These are phyloP conservation scores for Coffea canephora DNA, from an alignment of 257 asterid genomes.

Conservation along the genomic window DNA sequence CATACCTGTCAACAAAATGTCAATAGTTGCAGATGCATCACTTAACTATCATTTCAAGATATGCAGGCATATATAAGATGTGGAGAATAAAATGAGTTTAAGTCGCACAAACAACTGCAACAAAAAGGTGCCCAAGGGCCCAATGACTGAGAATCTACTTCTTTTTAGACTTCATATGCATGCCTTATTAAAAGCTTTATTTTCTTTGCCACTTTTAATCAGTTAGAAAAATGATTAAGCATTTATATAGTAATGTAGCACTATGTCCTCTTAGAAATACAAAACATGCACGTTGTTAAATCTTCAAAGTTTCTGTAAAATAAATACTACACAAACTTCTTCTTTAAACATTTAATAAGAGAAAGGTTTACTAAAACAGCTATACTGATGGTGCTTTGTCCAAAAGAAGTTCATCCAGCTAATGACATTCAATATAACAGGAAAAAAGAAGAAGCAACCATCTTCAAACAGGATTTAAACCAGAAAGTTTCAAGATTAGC, in stretches of 20 bases:
- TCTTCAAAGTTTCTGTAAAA: neutral
- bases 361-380: neutral
- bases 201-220: neutral
- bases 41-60: neutral
- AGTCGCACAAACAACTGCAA: neutral
- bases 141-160: neutral
- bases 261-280: neutral
- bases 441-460: neutral
- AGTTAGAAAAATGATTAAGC: neutral
- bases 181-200: neutral
- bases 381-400: neutral
- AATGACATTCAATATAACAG: neutral
- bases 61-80: neutral
- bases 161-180: neutral
- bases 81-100: neutral
- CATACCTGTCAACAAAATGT: slow-evolving; percentile 59
- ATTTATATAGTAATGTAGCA: neutral
- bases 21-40: slow-evolving; percentile 6
- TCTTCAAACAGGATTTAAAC: neutral
- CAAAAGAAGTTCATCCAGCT: neutral
- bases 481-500: neutral
- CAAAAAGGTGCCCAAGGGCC: neutral
- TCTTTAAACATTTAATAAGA: neutral
- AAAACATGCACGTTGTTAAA: neutral
- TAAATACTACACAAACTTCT: neutral